phyloP scores from a whole-genome alignment of 2,329 filamentous ascomycete genomes.

The Hypomyces rosellus region DNA sequence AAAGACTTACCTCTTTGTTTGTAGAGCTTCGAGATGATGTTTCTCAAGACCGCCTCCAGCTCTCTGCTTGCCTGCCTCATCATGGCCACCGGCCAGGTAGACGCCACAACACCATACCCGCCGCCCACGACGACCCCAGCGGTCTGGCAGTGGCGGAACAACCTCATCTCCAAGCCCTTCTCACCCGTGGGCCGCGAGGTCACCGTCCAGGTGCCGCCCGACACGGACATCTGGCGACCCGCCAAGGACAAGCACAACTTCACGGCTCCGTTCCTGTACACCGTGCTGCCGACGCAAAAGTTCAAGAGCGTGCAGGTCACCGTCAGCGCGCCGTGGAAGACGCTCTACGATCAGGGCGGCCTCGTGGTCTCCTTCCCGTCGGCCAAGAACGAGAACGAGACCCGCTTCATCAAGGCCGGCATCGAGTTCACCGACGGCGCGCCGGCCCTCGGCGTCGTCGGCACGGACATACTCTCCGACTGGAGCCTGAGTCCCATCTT shows the following conservation, averaged over 20 bases:
- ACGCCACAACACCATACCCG: background rate
- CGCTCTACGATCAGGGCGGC: conserved; percentile 17
- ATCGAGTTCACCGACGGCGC: conserved; percentile 14
- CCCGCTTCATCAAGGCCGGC: conserved; percentile 15
- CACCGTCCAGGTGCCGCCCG: conserved; percentile 13
- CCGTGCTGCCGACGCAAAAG: conserved; percentile 4
- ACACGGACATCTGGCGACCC: conserved; percentile 16
- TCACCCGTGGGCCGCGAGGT: conserved; percentile 10
- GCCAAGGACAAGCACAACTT: conserved; percentile 12
- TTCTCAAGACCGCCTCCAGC: background rate
- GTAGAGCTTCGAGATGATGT: conserved; percentile 1
- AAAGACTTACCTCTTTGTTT: background rate
- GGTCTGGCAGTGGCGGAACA: conserved; percentile 12
- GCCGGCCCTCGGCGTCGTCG: conserved; percentile 13
- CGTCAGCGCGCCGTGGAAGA: conserved; percentile 14
- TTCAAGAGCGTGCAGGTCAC: conserved; percentile 14
- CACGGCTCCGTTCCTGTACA: conserved; percentile 15
- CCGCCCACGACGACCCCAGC: background rate
- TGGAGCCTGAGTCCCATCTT: conserved; percentile 14
- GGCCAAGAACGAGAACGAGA: background rate
- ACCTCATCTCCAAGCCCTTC: conserved; percentile 5
- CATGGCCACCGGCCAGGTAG: conserved; percentile 1
- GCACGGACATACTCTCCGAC: conserved; percentile 13
- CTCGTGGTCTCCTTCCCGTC: conserved; percentile 11
- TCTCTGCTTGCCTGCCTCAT: background rate